Conservation (phyloP, 441 rosid species). For the Mallotus repandus region DNA sequence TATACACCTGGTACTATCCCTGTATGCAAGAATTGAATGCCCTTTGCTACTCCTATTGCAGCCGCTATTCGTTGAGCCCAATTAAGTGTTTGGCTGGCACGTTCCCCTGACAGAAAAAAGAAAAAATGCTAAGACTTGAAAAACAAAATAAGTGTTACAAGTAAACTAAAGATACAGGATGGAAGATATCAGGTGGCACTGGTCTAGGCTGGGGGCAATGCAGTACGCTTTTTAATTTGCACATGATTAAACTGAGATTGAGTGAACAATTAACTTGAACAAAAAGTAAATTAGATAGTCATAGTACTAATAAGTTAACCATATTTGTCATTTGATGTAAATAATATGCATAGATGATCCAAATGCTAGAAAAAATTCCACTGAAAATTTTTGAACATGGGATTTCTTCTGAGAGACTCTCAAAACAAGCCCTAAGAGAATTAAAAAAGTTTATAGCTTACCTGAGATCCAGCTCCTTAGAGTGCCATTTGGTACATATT, state of each 20-base stretch:
- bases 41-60: constrained; percentile 80
- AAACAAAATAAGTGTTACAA: not conserved
- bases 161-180: not conserved
- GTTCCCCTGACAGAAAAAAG: constrained; percentile 38
- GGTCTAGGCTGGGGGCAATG: too few relatives aligned
- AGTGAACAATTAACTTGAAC: not conserved
- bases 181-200: not conserved
- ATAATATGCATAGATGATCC: too few relatives aligned
- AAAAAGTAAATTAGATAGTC: not conserved
- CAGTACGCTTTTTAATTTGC: not conserved
- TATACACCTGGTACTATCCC: constrained; percentile 87
- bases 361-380: not conserved
- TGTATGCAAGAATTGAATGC: constrained; percentile 90
- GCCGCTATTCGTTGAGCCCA: constrained; percentile 85
- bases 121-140: constrained; percentile 6
- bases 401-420: not conserved
- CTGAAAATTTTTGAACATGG: not conserved
- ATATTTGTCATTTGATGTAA: too few relatives aligned
- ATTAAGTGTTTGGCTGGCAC: constrained; percentile 42
- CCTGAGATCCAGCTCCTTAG: constrained; percentile 91
- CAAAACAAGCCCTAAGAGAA: not conserved
- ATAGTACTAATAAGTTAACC: not conserved
- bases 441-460: constrained; percentile 26
- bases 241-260: not conserved
- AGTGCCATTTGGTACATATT: constrained; percentile 84